Evolutionary conservation across 176 grass and related monocot species (phyloP), one percentile per base, ranked within the genome.

Genomic region (Cymbopogon citratus): DNA sequence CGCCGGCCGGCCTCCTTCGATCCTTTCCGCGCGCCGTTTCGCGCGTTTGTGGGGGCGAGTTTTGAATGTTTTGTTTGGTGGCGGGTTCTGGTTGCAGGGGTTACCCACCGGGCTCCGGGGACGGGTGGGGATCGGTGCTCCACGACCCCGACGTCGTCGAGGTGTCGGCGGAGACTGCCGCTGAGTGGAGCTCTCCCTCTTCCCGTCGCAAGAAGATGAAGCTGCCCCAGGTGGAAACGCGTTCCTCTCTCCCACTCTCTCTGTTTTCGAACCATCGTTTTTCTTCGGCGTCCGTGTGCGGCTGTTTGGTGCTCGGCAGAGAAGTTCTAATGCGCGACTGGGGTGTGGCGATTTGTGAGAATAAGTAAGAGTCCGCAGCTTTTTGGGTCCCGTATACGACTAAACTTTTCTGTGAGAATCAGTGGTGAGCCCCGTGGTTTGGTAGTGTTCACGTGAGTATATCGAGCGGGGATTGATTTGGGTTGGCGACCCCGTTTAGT

Each of bases 81-180:
- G 10, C 46, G 46, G 12, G 64, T 73, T 57, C 64, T 44, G 7
- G 13, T n/a, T 24, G 39, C 65, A 91, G 91, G 66, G 34, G 83
- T 19, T 67, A 1, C 5, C 61, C 72, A 29, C 33, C 54, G 28
- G 43, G 44, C 69, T 71, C 36, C 28, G 43, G 69, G 2, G 85
- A 25, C 10, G 35, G 28, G 1, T 75, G 77, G 16, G 48, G 71
- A 40, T 26, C 81, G 69, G 63, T 19, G 25, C 18, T 38, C 70
- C 65, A 77, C n/a, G 80, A 94, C 63, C 60, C 71, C 12, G 91
- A 90, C 29, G 61, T 91, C 15, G 48, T 88, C 64, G 88, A 94
- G 88, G 54, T 91, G 10, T 48, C 86, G 16, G 33, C 83, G 66
- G 83, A 86, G 74, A 69, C 38, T 1, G 74, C 48, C 16, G 77